Conservation (phyloP, 2,329 filamentous ascomycete genomes). For the Pseudocercospora pini-densiflorae region DNA sequence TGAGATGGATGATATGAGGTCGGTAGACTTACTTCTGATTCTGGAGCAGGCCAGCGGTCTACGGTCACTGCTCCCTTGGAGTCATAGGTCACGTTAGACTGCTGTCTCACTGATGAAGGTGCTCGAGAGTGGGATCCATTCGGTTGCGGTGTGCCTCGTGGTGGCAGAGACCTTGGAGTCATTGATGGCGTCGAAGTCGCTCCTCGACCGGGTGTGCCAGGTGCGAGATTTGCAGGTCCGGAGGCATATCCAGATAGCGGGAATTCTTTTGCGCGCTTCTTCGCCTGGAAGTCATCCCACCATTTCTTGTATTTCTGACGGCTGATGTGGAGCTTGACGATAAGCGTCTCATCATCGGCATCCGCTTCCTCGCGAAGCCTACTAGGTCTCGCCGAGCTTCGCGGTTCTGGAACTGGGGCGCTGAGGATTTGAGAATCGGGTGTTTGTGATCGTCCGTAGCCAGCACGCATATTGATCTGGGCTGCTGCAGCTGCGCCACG, state of each 20-base stretch:
- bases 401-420: conserved; percentile 71
- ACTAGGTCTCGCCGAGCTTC: conserved; percentile 65
- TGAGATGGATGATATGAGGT: conserved; percentile 12
- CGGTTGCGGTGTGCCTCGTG: conserved; percentile 35
- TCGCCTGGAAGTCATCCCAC: conserved; percentile 47
- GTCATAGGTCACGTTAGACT: conserved; percentile 35
- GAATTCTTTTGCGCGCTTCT: conserved; percentile 39
- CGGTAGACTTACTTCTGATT: conserved; percentile 63
- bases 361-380: conserved; percentile 77
- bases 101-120: conserved; percentile 25
- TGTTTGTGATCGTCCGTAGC: conserved; percentile 79
- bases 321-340: conserved; percentile 76
- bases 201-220: conserved; percentile 30
- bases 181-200: conserved; percentile 32
- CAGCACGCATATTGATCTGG: conserved; percentile 81
- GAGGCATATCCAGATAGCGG: conserved; percentile 42
- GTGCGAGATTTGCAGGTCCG: conserved; percentile 29
- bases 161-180: conserved; percentile 33
- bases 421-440: conserved; percentile 69
- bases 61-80: conserved; percentile 68
- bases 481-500: conserved; percentile 85
- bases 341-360: conserved; percentile 66
- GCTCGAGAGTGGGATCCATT: conserved; percentile 34
- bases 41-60: conserved; percentile 61
- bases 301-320: conserved; percentile 73